Evolutionary conservation across 2,329 filamentous ascomycete genomes (phyloP).

Genomic region (Amauroascus niger): DNA sequence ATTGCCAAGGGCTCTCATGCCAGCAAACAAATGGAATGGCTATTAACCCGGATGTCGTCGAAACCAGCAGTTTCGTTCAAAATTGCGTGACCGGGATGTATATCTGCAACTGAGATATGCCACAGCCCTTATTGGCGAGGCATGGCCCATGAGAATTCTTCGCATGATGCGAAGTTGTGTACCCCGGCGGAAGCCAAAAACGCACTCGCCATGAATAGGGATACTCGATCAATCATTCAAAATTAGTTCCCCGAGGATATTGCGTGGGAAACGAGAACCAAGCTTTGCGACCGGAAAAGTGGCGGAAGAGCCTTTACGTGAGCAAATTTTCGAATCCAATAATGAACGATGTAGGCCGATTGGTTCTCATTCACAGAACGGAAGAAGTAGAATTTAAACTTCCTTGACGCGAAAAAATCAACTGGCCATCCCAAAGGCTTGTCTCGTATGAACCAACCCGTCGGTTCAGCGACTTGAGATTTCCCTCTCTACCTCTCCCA

Average conservation of each 20-base stretch:
- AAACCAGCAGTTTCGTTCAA: neutral
- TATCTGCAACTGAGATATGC: neutral
- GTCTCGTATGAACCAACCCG: conserved; percentile 7
- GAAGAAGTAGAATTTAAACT: neutral
- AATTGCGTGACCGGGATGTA: neutral
- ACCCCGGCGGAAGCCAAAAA: neutral
- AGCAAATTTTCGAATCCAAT: neutral
- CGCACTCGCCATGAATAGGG: neutral
- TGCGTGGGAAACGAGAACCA: neutral
- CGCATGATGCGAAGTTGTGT: neutral
- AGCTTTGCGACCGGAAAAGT: neutral
- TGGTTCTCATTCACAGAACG: neutral
- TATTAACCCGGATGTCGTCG: neutral
- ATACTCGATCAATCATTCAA: neutral
- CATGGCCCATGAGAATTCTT: neutral
- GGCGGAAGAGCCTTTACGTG: neutral
- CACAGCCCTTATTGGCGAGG: neutral
- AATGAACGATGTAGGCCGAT: neutral
- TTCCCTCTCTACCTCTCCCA: neutral
- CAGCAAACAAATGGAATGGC: neutral
- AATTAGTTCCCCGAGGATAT: neutral
- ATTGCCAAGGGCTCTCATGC: neutral
- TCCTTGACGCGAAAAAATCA: neutral
- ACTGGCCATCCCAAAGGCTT: conserved; percentile 1
- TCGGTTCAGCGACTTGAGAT: neutral